phyloP scores from a whole-genome alignment of 2,329 filamentous ascomycete species.

The Chaetomium globosum region DNA sequence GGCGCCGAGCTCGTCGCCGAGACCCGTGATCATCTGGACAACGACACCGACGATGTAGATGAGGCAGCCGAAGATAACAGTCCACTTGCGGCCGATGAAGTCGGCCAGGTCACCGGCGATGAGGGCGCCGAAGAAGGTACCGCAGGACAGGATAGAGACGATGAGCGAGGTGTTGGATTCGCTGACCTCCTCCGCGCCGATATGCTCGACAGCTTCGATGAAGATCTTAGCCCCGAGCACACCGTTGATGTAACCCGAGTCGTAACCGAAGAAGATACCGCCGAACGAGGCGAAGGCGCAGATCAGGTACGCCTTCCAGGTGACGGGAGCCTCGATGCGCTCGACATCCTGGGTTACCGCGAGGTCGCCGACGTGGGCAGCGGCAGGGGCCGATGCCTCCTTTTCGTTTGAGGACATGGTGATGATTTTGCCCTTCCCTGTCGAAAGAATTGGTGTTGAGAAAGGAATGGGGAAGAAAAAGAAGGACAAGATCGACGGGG shows the following conservation, averaged over 20 bases:
- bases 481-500: slow-evolving; percentile 20
- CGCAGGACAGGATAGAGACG: slow-evolving; percentile 74
- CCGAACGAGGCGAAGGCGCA: slow-evolving; percentile 72
- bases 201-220: slow-evolving; percentile 54
- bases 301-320: slow-evolving; percentile 68
- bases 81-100: slow-evolving; percentile 71
- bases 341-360: slow-evolving; percentile 55
- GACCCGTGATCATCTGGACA: slow-evolving; percentile 63
- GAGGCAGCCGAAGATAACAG: slow-evolving; percentile 69
- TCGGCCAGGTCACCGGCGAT: slow-evolving; percentile 78
- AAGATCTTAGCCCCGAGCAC: slow-evolving; percentile 59
- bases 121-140: slow-evolving; percentile 78
- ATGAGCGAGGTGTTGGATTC: slow-evolving; percentile 59
- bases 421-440: slow-evolving; percentile 10
- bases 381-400: slow-evolving; percentile 24
- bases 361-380: slow-evolving; percentile 38
- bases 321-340: slow-evolving; percentile 68
- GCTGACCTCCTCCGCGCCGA: slow-evolving; percentile 41
- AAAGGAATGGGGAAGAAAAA: slow-evolving; percentile 12
- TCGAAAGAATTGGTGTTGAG: slow-evolving; percentile 2
- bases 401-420: slow-evolving; percentile 35
- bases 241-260: slow-evolving; percentile 74
- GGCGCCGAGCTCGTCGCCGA: slow-evolving; percentile 55
- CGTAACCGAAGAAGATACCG: slow-evolving; percentile 78
- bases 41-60: slow-evolving; percentile 71